Evolutionary conservation across 164 flowering plant species (phyloP), one percentile per base, ranked within the genome.

Genomic region (Warburgia ugandensis): DNA sequence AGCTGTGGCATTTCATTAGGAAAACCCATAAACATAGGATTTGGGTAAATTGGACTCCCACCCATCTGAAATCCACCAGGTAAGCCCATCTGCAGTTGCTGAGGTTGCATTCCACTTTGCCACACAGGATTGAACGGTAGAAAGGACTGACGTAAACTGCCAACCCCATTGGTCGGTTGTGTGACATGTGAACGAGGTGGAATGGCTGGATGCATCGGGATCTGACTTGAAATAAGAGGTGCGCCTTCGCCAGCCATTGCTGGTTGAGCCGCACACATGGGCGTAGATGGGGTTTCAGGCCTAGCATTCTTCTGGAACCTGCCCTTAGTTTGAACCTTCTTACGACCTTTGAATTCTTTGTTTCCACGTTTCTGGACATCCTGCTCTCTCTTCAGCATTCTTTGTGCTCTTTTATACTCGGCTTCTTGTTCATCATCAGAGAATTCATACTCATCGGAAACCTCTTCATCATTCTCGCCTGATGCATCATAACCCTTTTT

Each of bases 371-470:
- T 73, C 54, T 52, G 69, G 40, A 73, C 75, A 51, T 61, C 74
- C 52, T 51, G 45, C 3, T 77, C 80, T 39, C 87, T 77, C 68
- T 86, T 89, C 28, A 71, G 43, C 71, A 68, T 65, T 45, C 71
- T 78, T 29, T 62, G 63, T 73, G 55, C 69, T 67, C 71, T 81
- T 71, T 43, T 86, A 61, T 70, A 78, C 66, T 86, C 96, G 3
- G 92, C 95, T 75, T 89, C 99, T 64, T 89, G 81, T 73, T 86
- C 97, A 61, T 94, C 99, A 64, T 94, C 97, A 21, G 97, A 89
- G 68, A 84, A 94, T 62, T 94, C 97, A 17, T 27, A 58, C 26
- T 80, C 87, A n/a, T 87, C 88, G 10, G 56, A 64, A 37, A 77
- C 2, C 68, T 89, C 97, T 73, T 94, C 97, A 58, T 90, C 96